Percentiles rank a stretch among this genome's conserved stretches.
phyloP scores from a whole-genome alignment of 2,329 filamentous ascomycete genomes.

The Fusarium miscanthi region DNA sequence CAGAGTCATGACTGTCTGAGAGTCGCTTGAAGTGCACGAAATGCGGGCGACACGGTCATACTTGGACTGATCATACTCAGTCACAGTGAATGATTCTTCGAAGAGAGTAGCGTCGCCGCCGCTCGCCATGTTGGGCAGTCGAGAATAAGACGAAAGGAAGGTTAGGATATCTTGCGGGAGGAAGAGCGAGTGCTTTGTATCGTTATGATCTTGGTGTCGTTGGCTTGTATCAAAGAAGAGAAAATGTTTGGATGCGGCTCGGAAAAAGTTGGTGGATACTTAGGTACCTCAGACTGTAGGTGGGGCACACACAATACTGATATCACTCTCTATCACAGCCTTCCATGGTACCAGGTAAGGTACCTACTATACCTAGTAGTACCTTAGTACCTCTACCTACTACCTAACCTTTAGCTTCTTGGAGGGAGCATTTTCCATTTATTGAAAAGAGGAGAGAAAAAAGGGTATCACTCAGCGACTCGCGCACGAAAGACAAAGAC shows the following conservation, averaged over 20 bases:
- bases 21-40: constrained; percentile 79
- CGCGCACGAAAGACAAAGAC: neutral
- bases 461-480: neutral
- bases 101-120: constrained; percentile 90
- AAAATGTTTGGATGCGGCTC: constrained; percentile 39
- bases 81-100: constrained; percentile 90
- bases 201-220: constrained; percentile 8
- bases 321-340: neutral
- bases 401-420: neutral
- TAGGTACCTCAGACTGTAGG: constrained; percentile 7
- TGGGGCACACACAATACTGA: constrained; percentile 37
- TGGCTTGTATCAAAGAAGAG: constrained; percentile 23
- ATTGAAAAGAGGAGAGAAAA: neutral
- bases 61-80: constrained; percentile 81
- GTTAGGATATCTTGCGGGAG: neutral
- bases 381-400: too few relatives aligned
- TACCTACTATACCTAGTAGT: too few relatives aligned
- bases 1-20: constrained; percentile 80
- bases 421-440: neutral
- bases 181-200: neutral
- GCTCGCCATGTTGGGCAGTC: constrained; percentile 48
- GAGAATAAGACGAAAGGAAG: neutral
- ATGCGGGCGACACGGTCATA: constrained; percentile 96
- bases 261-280: constrained; percentile 38
- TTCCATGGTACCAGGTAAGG: too few relatives aligned